Percentiles rank a stretch among this genome's conserved stretches.
phyloP scores from a whole-genome alignment of 2,329 filamentous ascomycete species.

The Xylaria sp. region DNA sequence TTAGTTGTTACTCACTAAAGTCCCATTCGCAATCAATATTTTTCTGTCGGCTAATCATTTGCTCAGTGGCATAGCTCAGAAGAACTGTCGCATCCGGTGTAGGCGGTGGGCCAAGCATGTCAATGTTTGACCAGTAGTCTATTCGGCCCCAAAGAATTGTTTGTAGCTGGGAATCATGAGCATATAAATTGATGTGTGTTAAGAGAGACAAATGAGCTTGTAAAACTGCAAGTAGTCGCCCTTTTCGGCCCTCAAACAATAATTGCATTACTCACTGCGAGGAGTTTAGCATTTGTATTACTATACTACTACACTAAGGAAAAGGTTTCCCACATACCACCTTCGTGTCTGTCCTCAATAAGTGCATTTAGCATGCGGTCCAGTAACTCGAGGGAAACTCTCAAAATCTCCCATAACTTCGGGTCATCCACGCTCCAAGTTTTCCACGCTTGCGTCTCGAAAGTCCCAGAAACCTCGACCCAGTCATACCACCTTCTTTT shows the following conservation, averaged over 20 bases:
- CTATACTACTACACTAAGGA: neutral
- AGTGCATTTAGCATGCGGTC: constrained; percentile 1
- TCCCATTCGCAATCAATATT: neutral
- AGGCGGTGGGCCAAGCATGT: constrained; percentile 9
- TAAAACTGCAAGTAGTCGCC: neutral
- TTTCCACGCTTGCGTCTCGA: neutral
- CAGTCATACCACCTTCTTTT: constrained; percentile 27
- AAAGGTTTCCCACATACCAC: neutral
- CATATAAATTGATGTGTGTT: neutral
- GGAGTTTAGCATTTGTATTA: neutral
- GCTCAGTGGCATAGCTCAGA: neutral
- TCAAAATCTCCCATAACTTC: neutral
- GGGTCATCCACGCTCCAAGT: constrained; percentile 11
- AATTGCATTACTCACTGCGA: constrained; percentile 10
- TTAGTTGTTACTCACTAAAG: neutral
- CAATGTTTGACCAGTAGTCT: constrained; percentile 7
- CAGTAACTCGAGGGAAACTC: neutral
- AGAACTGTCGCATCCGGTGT: neutral
- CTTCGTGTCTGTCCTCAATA: constrained; percentile 6
- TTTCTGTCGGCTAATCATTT: neutral
- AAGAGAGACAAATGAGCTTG: neutral
- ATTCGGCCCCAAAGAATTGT: constrained; percentile 13
- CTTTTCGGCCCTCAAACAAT: neutral
- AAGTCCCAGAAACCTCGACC: neutral
- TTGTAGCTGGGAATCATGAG: constrained; percentile 2